Evolutionary conservation across 257 asterid genomes (phyloP), one percentile per base, ranked within the genome.

Genomic region (Solanum gandarillasii): DNA sequence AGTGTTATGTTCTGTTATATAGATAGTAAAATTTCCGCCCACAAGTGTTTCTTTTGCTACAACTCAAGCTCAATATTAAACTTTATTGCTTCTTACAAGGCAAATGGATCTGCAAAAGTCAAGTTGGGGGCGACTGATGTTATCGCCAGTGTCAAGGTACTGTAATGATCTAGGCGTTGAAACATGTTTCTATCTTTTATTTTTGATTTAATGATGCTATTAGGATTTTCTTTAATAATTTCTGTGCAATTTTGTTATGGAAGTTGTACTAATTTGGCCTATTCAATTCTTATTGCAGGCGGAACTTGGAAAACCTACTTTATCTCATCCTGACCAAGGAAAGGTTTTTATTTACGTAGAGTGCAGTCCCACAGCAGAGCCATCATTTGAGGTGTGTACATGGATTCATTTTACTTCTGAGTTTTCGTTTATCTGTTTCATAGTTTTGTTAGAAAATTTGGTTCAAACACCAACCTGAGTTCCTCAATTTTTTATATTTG

Each of bases 341-440:
- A 94, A 91, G 87, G 97, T 93, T 91, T 95, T 91, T 46, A 92
- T 95, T 87, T 90, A 89, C 86, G 96, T 95, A 68, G 98, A 95
- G 88, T 97, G 98, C 95, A 94, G 98, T 92, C 97, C 99, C 13
- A 95, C 94, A 2, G 98, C 98, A 14, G 98, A 95, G 90, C 98
- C 99, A 35, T 89, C 96, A 74, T 95, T 95, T 88, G 98, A 97
- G 98, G 99, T 48, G 10, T 35, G 83, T 70, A 72, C 79, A 5
- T 85, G 78, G 27, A 87, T 86, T 75, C 43, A 52, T 21, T 87
- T 90, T 41, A 23, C n/a, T 86, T 65, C 18, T 29, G 16, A 46
- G 86, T 74, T 35, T 20, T 72, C 11, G 32, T n/a, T 60, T 60
- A 55, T 41, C 65, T 34, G 68, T 35, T 76, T 27, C 29, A 23